Percentiles rank a stretch among this genome's conserved stretches.
These are phyloP conservation scores for Notholithocarpus densiflorus DNA, from an alignment of 306 rosid genomes.

Conservation along the genomic window DNA sequence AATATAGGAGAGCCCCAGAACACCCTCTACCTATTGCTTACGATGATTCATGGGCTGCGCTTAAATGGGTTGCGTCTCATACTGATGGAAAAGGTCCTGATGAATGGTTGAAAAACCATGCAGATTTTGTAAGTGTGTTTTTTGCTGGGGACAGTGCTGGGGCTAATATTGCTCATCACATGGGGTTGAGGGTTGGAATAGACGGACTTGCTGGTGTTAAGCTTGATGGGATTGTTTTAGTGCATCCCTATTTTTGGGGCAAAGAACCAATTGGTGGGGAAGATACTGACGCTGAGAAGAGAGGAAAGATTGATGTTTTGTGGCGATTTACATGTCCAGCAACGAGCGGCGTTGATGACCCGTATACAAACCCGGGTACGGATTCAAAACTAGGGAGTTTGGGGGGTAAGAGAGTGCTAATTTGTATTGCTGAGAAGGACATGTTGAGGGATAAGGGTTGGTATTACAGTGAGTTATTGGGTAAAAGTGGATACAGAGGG, in stretches of 20 bases:
- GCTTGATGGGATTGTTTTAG: conserved; percentile 39
- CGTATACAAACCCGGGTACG: conserved; percentile 49
- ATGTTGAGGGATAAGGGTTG: conserved; percentile 43
- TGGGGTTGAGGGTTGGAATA: conserved; percentile 43
- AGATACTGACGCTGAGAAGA: background rate
- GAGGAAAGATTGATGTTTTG: conserved; percentile 9
- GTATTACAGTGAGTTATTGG: conserved; percentile 41
- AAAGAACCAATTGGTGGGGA: conserved; percentile 41
- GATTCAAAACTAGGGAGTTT: conserved; percentile 51
- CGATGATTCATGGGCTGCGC: conserved; percentile 58
- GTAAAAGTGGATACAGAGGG: conserved; percentile 52
- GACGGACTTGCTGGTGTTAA: conserved; percentile 40
- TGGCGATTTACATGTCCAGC: conserved; percentile 53
- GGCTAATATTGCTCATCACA: conserved; percentile 51
- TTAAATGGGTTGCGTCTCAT: conserved; percentile 63
- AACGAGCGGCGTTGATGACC: conserved; percentile 49
- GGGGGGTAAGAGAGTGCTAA: conserved; percentile 44
- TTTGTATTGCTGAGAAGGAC: conserved; percentile 68
- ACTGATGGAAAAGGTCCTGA: background rate
- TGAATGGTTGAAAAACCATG: conserved; percentile 48
- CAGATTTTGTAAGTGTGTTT: conserved; percentile 43
- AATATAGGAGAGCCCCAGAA: conserved; percentile 70
- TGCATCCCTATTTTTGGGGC: conserved; percentile 71
- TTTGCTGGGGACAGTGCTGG: conserved; percentile 77
- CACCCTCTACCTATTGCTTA: conserved; percentile 51